phyloP scores from a whole-genome alignment of 768 basidiomycete species.

The Panellus pusillus region DNA sequence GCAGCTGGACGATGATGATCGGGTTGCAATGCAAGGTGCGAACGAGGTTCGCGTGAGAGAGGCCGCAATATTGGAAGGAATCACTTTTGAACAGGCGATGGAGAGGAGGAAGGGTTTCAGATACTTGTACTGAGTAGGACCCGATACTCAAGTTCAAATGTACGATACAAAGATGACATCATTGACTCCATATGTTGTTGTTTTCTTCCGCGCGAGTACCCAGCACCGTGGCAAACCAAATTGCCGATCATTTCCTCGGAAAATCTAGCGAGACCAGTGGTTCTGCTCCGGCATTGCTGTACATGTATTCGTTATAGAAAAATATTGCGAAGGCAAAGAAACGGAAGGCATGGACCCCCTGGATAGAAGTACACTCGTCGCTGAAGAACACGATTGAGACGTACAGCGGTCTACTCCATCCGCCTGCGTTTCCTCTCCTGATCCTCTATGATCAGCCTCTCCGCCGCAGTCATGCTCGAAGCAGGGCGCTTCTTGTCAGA shows the following conservation, averaged over 20 bases:
- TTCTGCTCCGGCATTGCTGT: too few species aligned
- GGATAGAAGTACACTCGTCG: not conserved
- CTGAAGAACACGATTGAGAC: not conserved
- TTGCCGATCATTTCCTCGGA: not conserved
- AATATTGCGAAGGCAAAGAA: too few species aligned
- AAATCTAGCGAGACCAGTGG: too few species aligned
- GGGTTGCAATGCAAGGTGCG: slow-evolving; percentile 41
- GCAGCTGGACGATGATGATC: slow-evolving; percentile 49
- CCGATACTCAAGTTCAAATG: too few species aligned
- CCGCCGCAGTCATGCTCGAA: slow-evolving; percentile 75
- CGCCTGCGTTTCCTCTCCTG: slow-evolving; percentile 84
- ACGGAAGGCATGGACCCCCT: not conserved
- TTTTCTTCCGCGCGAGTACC: too few species aligned
- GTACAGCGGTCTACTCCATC: slow-evolving; percentile 46
- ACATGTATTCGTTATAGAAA: too few species aligned
- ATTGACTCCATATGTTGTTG: too few species aligned
- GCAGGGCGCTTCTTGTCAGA: slow-evolving; percentile 61
- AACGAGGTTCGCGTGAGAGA: slow-evolving; percentile 52
- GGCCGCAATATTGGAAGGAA: slow-evolving; percentile 57
- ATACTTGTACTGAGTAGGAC: slow-evolving; percentile 44
- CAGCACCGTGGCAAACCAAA: not conserved
- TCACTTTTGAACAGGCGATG: slow-evolving; percentile 59
- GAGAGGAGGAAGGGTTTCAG: slow-evolving; percentile 56
- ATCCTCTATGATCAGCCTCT: slow-evolving; percentile 85
- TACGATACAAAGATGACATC: too few species aligned